Conservation (phyloP, 768 basidiomycete species). For the Gyrodon lividus region DNA sequence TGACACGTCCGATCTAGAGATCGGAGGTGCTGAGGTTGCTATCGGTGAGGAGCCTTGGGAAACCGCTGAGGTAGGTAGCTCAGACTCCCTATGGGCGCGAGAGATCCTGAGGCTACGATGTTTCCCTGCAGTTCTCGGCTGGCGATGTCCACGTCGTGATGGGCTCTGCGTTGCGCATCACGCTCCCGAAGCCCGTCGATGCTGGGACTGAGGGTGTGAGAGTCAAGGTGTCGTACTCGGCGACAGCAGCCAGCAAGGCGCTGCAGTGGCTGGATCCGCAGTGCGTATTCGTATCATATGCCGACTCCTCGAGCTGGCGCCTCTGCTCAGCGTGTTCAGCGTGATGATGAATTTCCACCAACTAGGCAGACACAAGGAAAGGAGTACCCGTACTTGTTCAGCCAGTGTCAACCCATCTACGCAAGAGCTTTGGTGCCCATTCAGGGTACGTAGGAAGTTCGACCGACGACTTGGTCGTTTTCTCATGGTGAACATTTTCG, state of each 20-base stretch:
- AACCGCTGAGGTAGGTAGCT: constrained; percentile 42
- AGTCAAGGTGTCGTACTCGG: constrained; percentile 56
- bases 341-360: background rate
- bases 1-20: constrained; percentile 70
- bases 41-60: constrained; percentile 39
- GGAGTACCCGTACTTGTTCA: constrained; percentile 83
- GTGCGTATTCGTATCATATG: constrained; percentile 38
- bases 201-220: constrained; percentile 33
- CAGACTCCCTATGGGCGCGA: background rate
- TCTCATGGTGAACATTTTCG: background rate
- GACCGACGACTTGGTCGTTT: background rate
- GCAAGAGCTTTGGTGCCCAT: constrained; percentile 75
- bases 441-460: constrained; percentile 49
- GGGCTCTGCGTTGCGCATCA: constrained; percentile 70
- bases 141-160: constrained; percentile 61
- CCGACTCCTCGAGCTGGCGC: background rate
- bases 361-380: constrained; percentile 86
- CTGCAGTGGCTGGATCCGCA: constrained; percentile 86
- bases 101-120: background rate
- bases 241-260: constrained; percentile 74
- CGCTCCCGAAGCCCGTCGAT: constrained; percentile 43
- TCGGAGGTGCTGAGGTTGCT: constrained; percentile 49
- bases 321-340: background rate
- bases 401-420: constrained; percentile 92
- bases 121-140: constrained; percentile 46